Evolutionary conservation across 1,284 basidiomycete genomes (phyloP), one percentile per base, ranked within the genome.

Genomic region (Ustilago bromivora): DNA sequence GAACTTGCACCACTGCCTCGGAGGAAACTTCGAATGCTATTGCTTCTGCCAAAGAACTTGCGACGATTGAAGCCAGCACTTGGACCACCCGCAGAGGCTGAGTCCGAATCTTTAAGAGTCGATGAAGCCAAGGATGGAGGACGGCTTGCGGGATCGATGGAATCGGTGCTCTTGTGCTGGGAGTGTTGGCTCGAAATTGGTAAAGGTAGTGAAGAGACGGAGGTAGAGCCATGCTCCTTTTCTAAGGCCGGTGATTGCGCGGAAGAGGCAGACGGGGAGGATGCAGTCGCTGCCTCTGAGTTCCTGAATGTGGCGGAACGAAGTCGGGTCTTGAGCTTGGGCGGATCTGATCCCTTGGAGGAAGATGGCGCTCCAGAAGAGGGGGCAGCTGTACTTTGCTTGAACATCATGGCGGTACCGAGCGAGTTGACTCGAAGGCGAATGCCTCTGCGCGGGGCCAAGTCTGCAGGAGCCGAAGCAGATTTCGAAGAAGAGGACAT

Each of bases 41-140:
- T 78, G 51, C 65, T 78, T 17, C 76, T 60, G 23, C 76, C 76
- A 58, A 74, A 78, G 57, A 78, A 51, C 19, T 74, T 73, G 58
- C 76, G 66, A 56, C 76, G 74, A 40, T 76, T 76, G 61, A 69
- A 66, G 35, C 57, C 68, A 8, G 10, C 28, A 8, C 17, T 41
- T 10, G 60, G 12, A n/a, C 19, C 58, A 32, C 56, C 13, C 8
- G 53, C 52, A n/a, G 60, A 23, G 13, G 64, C 40, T 2, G 52
- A 3, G 10, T 52, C 55, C 1, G 43, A 28, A 3, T 62, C 46
- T 2, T 46, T 40, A 5, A 46, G 34, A 38, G 40, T 23, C 10
- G 35, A 38, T 13, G 53, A 32, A 23, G 52, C n/a, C 32, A 32
- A 8, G 34, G 52, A 38, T 40, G 56, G 28, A 9, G 46, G 35